These are phyloP conservation scores for Cyamopsis tetragonoloba DNA, from an alignment of 306 rosid genomes.

Conservation along the genomic window DNA sequence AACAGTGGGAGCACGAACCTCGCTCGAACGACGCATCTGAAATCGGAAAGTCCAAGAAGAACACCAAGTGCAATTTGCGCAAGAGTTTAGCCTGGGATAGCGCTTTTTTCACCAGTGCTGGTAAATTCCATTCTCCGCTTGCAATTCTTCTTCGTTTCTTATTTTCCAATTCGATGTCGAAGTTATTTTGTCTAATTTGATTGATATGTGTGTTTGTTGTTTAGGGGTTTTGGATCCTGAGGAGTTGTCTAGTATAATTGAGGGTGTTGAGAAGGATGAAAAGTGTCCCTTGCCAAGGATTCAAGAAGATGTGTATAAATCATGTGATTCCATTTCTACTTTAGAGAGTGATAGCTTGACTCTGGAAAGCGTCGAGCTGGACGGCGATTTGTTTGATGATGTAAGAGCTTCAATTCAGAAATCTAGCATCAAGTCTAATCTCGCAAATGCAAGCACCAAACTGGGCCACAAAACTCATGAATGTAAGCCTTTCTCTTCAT, in stretches of 20 bases:
- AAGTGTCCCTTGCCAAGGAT: constrained; percentile 47
- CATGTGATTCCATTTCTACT: constrained; percentile 74
- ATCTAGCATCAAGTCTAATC: constrained; percentile 40
- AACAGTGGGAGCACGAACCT: constrained; percentile 45
- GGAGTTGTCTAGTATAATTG: constrained; percentile 78
- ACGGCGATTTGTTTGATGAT: constrained; percentile 72
- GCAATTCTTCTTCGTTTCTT: not conserved
- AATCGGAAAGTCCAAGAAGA: constrained; percentile 40
- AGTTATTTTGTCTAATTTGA: not conserved
- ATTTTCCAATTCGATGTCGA: not conserved
- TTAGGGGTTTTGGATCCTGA: constrained; percentile 88
- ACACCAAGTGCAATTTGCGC: constrained; percentile 76
- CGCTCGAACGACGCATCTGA: constrained; percentile 44
- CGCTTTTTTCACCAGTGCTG: constrained; percentile 93
- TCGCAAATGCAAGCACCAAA: constrained; percentile 31
- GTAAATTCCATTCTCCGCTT: constrained; percentile 32
- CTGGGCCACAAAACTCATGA: constrained; percentile 21
- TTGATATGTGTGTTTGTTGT: constrained; percentile 9
- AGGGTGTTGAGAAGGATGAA: constrained; percentile 59
- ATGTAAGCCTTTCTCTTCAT: constrained; percentile 37
- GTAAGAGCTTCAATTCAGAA: constrained; percentile 95
- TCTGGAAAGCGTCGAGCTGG: constrained; percentile 46
- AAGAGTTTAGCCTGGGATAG: constrained; percentile 96
- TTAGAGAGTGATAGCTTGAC: constrained; percentile 72
- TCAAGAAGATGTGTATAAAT: constrained; percentile 66